These are phyloP conservation scores for Trichoderma asperelloides DNA, from an alignment of 495 filamentous ascomycete species.

Conservation along the genomic window DNA sequence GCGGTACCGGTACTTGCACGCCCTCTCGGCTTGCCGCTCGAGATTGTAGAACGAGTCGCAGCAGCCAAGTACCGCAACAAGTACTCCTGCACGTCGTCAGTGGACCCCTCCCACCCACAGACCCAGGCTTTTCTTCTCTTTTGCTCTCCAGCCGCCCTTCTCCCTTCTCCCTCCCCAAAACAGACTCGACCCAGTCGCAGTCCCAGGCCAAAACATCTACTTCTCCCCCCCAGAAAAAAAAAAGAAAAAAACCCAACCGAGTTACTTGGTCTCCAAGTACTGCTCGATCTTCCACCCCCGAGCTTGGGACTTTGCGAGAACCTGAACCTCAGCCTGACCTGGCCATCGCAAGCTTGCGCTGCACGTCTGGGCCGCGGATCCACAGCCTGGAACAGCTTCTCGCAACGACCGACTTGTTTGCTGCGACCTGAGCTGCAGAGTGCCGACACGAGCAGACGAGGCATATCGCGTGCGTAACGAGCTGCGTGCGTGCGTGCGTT, in stretches of 20 bases:
- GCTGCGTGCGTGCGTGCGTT: neutral
- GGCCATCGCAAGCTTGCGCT: neutral
- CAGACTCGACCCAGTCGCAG: neutral
- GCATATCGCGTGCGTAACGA: neutral
- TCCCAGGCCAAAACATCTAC: neutral
- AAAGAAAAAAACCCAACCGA: conserved; percentile 4
- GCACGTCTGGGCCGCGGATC: neutral
- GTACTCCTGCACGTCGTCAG: neutral
- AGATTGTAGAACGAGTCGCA: no score
- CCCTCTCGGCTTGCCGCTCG: neutral
- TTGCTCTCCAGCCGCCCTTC: neutral
- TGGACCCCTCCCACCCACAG: neutral
- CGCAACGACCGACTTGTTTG: neutral
- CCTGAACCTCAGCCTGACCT: neutral
- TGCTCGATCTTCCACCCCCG: conserved; percentile 4
- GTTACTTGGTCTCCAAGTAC: conserved; percentile 5
- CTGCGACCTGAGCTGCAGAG: neutral
- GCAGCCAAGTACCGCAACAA: no score
- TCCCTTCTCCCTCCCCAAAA: neutral
- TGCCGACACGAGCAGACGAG: neutral
- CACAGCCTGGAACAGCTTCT: neutral
- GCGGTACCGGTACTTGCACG: neutral
- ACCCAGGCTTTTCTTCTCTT: neutral
- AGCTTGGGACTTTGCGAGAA: neutral
- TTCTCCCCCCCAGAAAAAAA: conserved; percentile 1